Percentiles rank a stretch among this genome's conserved stretches.
These are phyloP conservation scores for Apiospora arundinis DNA, from an alignment of 2,329 filamentous ascomycete species.

Conservation along the genomic window DNA sequence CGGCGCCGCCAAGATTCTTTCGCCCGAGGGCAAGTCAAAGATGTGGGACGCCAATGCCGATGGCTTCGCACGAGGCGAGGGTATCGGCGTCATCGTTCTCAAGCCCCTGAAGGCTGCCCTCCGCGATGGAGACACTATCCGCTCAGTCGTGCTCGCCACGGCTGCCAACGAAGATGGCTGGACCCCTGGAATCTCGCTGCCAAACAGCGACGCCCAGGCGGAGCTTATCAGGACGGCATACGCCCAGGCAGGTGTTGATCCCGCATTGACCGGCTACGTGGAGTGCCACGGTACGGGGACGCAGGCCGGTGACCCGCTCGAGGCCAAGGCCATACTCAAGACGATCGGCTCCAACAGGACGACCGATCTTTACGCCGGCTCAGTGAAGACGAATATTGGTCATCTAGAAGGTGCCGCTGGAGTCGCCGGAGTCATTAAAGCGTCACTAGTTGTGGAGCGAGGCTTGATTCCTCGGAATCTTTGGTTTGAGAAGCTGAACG, in stretches of 20 bases:
- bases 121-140: slow-evolving; percentile 38
- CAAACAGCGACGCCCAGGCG: slow-evolving; percentile 35
- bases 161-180: slow-evolving; percentile 48
- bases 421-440: slow-evolving; percentile 31
- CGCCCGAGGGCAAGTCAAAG: slow-evolving; percentile 32
- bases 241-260: slow-evolving; percentile 29
- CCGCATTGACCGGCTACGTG: slow-evolving; percentile 27
- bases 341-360: slow-evolving; percentile 25
- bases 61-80: slow-evolving; percentile 47
- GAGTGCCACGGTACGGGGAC: slow-evolving; percentile 39
- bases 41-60: slow-evolving; percentile 41
- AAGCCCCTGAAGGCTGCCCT: slow-evolving; percentile 47
- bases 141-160: slow-evolving; percentile 40
- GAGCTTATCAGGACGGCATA: slow-evolving; percentile 33
- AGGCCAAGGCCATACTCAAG: slow-evolving; percentile 24
- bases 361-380: slow-evolving; percentile 28
- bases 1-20: slow-evolving; percentile 28
- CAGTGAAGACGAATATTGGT: slow-evolving; percentile 32
- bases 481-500: slow-evolving; percentile 26
- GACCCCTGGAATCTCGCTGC: slow-evolving; percentile 45
- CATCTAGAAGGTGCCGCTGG: slow-evolving; percentile 33
- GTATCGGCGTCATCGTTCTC: slow-evolving; percentile 43
- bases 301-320: slow-evolving; percentile 28
- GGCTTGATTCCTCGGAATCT: slow-evolving; percentile 27
- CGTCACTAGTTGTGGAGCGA: slow-evolving; percentile 26